These are phyloP conservation scores for Linum usitatissimum DNA, from an alignment of 345 rosid species.

Conservation along the genomic window DNA sequence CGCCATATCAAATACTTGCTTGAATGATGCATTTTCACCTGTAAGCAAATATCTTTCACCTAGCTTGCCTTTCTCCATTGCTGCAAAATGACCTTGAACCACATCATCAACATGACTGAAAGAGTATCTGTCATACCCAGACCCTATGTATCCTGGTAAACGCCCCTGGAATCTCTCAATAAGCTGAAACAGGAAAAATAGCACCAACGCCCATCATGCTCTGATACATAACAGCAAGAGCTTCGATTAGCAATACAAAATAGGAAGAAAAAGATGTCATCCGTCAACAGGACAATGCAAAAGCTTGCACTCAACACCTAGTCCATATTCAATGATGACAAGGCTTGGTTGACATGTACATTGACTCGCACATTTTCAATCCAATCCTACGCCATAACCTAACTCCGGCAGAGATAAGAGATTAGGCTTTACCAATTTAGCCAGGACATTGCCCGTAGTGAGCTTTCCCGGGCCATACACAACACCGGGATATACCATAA, in stretches of 20 bases:
- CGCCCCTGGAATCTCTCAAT: constrained; percentile 76
- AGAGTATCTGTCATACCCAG: constrained; percentile 58
- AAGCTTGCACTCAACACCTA: too few relatives aligned
- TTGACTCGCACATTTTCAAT: not conserved
- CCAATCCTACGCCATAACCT: not conserved
- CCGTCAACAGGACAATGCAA: too few relatives aligned
- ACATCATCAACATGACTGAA: constrained; percentile 82
- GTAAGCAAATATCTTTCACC: constrained; percentile 84
- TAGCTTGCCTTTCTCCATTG: constrained; percentile 49
- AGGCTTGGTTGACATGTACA: not conserved
- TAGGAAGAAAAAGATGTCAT: too few relatives aligned
- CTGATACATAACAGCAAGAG: too few relatives aligned
- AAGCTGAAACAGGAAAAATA: constrained; percentile 31
- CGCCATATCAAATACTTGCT: constrained; percentile 58
- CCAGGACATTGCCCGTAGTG: constrained; percentile 59
- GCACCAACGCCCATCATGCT: not conserved
- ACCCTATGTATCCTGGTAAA: constrained; percentile 75
- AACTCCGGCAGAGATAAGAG: not conserved
- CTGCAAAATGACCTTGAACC: constrained; percentile 68
- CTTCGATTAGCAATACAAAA: too few relatives aligned
- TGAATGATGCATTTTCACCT: constrained; percentile 77
- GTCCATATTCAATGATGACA: too few relatives aligned
- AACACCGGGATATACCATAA: constrained; percentile 71
- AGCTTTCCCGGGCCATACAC: constrained; percentile 83
- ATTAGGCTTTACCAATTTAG: constrained; percentile 47